Evolutionary conservation across 257 asterid species (phyloP).

Genomic region (Jasminum sambac): DNA sequence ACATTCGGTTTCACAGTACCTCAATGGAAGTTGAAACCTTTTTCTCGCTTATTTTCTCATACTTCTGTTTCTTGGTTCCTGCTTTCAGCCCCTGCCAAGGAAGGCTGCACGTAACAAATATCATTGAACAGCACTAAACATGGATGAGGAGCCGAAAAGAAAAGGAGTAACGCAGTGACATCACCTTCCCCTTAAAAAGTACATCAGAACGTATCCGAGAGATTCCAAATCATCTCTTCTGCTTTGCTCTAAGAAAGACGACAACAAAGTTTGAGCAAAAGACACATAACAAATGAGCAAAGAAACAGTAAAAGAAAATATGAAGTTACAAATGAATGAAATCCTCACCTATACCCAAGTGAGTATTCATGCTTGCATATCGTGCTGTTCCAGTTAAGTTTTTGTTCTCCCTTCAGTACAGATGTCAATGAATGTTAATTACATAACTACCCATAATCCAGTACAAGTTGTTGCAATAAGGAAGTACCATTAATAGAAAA

Average conservation of each 20-base stretch:
- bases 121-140: constrained; percentile 35
- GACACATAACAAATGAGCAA: constrained; percentile 13
- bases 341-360: constrained; percentile 86
- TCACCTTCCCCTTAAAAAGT: constrained; percentile 94
- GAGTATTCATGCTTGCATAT: constrained; percentile 98
- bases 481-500: neutral
- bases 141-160: constrained; percentile 23
- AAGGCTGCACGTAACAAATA: constrained; percentile 58
- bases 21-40: constrained; percentile 95
- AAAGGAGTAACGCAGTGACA: constrained; percentile 7
- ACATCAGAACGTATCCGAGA: constrained; percentile 92
- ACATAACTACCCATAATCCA: constrained; percentile 3
- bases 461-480: neutral
- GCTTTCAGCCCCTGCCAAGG: constrained; percentile 99
- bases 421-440: constrained; percentile 12
- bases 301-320: constrained; percentile 13
- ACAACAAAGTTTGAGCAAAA: constrained; percentile 21
- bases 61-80: constrained; percentile 91
- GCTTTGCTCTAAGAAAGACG: constrained; percentile 70
- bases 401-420: constrained; percentile 80
- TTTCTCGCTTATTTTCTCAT: constrained; percentile 91
- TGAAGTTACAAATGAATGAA: constrained; percentile 16
- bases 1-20: constrained; percentile 44
- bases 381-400: constrained; percentile 98
- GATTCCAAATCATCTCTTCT: constrained; percentile 99